These are phyloP conservation scores for Boletellus dicymbophilus DNA, from an alignment of 1,284 basidiomycete species.

Conservation along the genomic window DNA sequence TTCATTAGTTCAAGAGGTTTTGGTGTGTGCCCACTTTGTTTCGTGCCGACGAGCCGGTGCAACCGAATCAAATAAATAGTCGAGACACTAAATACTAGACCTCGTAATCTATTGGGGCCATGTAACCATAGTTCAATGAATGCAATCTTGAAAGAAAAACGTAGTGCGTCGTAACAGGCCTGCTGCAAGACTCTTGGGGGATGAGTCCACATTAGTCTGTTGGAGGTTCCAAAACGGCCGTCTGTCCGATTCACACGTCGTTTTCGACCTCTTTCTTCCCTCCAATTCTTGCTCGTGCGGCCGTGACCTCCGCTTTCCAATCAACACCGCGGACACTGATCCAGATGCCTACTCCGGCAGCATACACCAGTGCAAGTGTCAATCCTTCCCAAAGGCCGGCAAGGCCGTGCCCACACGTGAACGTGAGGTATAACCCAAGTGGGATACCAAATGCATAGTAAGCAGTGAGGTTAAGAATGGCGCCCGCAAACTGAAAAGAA, in stretches of 20 bases:
- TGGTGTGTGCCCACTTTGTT: no score
- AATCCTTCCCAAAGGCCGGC: constrained; percentile 72
- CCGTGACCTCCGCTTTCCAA: constrained; percentile 63
- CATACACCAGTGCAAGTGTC: constrained; percentile 61
- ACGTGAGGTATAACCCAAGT: constrained; percentile 67
- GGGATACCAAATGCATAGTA: constrained; percentile 74
- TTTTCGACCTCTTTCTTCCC: constrained; percentile 14
- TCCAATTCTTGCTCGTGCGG: constrained; percentile 40
- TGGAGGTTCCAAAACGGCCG: no score
- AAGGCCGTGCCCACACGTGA: constrained; percentile 48
- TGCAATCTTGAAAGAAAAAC: no score
- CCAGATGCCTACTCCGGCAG: constrained; percentile 49
- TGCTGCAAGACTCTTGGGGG: no score
- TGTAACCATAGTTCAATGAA: no score
- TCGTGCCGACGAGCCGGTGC: no score
- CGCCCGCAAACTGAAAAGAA: constrained; percentile 47
- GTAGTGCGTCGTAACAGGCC: no score
- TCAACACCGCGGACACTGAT: constrained; percentile 51
- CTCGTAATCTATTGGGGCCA: no score
- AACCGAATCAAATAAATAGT: no score
- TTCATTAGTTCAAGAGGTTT: no score
- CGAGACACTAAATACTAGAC: no score
- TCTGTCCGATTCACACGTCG: constrained; percentile 1
- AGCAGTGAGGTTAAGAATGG: constrained; percentile 62
- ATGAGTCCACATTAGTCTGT: no score